Evolutionary conservation across 305 asterid genomes (phyloP), one percentile per base, ranked within the genome.

Genomic region (Fraxinus xanthoxyloides): DNA sequence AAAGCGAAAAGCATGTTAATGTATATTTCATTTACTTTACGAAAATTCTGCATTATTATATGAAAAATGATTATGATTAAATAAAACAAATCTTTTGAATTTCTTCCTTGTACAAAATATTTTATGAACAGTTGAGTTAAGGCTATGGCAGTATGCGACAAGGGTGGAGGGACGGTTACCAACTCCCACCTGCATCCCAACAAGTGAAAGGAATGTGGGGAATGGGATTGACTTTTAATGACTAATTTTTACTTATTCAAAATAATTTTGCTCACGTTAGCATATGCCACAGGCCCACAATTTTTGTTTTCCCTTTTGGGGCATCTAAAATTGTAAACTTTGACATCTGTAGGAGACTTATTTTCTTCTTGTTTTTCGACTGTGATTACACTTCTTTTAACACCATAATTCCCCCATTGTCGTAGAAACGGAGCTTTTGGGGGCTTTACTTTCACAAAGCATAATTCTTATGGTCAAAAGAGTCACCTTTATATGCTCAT

Each of bases 131-230:
- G 36, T 46, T 34, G 56, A 73, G 38, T 6, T 35, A 35, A 35
- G 79, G 77, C 81, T 21, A 61, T 21, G 77, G 83, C 84, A 77
- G 80, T 48, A 84, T 80, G 76, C 80, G 87, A 82, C 89, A 85
- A 84, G 84, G 78, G 82, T 80, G 79, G 81, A 82, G 83, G 72
- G 90, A 69, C 81, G 91, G 85, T 89, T 90, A 93, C 92, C 97
- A 87, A 91, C 96, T 92, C 94, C 95, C 92, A 92, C 92, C 87
- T 63, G 86, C 89, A 78, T 82, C 77, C 67, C 87, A 89, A 86
- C 91, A 87, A 87, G 77, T 73, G 70, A 76, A 77, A 81, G 84
- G 84, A 81, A 85, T 87, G 74, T 88, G 86, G 87, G 84, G 72
- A 72, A 75, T 59, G 84, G 81, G 73, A 81, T 86, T 82, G 88